Base-by-base conservation (phyloP, 75 land plant species). In the Ceratopteris richardii region DNA sequence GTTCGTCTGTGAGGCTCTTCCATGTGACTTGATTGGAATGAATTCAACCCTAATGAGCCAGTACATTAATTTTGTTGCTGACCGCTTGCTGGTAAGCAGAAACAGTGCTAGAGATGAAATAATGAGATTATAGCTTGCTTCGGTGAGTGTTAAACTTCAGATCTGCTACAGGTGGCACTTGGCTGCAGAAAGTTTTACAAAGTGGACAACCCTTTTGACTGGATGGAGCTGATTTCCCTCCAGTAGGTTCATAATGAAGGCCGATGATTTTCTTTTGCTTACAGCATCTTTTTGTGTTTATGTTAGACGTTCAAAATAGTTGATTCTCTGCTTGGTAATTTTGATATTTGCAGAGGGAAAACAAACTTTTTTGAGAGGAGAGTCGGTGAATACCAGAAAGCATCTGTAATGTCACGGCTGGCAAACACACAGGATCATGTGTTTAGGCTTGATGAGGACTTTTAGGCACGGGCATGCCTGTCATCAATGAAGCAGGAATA, bases 181-280 rank as follows among this genome's bases (percentile, higher is more conserved):
- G 94, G 89, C 6, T 75, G 58, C 57, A 58, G 31, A 7, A 88
- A 85, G 57, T 29, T 79, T 22, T 88, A 82, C 48, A 54, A 71
- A 31, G 85, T 54, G 0, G 44, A 41, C 16, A 88, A 88, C 58
- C 94, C 94, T 0, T 88, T 88, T 51, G 90, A 88, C 46, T 88
- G 90, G 82, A 88, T 88, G 94, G 94, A 88, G 75, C 66, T 88
- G 58, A 88, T 88, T 27, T 82, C 86, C 5, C 41, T 88, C 1
- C 94, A 88, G 74, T 82, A 84, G 69, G 77, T 64, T 80, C 63
- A 68, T 78, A 23, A 79, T n/a, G n/a, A n/a, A n/a, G n/a, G n/a
- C n/a, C n/a, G n/a, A n/a, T n/a, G n/a, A n/a, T n/a, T n/a, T n/a
- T n/a, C n/a, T n/a, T n/a, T n/a, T n/a, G n/a, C n/a, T n/a, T n/a